Conservation (phyloP, 495 filamentous ascomycete species). For the Aspergillus wentii region DNA sequence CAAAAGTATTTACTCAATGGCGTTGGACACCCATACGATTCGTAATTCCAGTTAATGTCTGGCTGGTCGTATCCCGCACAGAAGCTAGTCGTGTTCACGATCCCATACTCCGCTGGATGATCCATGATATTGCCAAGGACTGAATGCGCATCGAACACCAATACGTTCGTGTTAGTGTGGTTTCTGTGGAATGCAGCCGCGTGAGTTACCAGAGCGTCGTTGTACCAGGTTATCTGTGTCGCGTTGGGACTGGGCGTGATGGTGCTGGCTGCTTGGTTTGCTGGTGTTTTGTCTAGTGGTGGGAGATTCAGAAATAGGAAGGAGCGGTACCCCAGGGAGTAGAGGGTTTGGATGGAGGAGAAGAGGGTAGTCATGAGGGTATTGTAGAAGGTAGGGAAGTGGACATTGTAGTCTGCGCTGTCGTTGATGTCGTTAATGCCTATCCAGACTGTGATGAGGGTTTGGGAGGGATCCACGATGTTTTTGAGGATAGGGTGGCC, state of each 20-base stretch:
- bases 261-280: constrained; percentile 21
- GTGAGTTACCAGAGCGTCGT: constrained; percentile 24
- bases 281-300: constrained; percentile 41
- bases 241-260: constrained; percentile 43
- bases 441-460: constrained; percentile 39
- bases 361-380: constrained; percentile 33
- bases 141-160: constrained; percentile 42
- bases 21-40: constrained; percentile 41
- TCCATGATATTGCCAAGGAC: constrained; percentile 40
- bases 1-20: constrained; percentile 47
- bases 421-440: constrained; percentile 43
- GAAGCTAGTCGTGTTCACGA: constrained; percentile 45
- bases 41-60: constrained; percentile 39
- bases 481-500: constrained; percentile 20
- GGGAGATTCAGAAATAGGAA: constrained; percentile 50
- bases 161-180: constrained; percentile 26
- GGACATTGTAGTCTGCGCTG: constrained; percentile 29
- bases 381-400: constrained; percentile 36
- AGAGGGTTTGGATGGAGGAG: constrained; percentile 29
- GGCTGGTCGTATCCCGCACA: constrained; percentile 45
- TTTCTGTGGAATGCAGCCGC: constrained; percentile 13
- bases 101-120: constrained; percentile 34
- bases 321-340: constrained; percentile 37
- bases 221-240: constrained; percentile 41
- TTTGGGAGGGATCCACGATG: constrained; percentile 15